phyloP scores from a whole-genome alignment of 495 filamentous ascomycete species.

The Podospora pseudopauciseta region DNA sequence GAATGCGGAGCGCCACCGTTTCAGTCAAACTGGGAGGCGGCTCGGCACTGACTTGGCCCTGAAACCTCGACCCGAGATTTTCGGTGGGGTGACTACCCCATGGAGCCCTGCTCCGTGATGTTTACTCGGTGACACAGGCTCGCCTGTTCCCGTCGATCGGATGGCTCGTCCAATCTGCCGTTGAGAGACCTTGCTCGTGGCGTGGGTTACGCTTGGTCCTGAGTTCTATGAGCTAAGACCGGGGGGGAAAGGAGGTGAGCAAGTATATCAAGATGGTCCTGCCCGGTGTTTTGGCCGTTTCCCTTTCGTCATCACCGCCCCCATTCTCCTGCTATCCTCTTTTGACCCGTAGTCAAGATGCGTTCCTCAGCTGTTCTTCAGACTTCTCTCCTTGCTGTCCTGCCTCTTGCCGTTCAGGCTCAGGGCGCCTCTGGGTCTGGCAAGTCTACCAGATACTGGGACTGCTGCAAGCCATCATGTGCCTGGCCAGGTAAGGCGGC shows the following conservation, averaged over 20 bases:
- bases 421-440: conserved; percentile 24
- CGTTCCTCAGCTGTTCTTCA: conserved; percentile 23
- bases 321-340: not conserved
- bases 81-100: conserved; percentile 3
- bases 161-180: conserved; percentile 1
- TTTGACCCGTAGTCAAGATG: conserved; percentile 17
- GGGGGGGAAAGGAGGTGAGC: not conserved
- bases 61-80: conserved; percentile 3
- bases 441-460: conserved; percentile 46
- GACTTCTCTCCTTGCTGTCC: conserved; percentile 22
- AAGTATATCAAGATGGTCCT: conserved; percentile 6
- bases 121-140: conserved; percentile 15
- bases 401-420: conserved; percentile 24
- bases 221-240: not conserved
- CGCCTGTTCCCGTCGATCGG: not conserved
- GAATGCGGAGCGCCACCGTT: conserved; percentile 17
- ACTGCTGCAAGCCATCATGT: conserved; percentile 61
- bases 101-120: conserved; percentile 11
- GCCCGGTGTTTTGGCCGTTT: not conserved
- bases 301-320: not conserved
- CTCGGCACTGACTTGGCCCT: not conserved
- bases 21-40: conserved; percentile 5
- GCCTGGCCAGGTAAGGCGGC: conserved; percentile 53
- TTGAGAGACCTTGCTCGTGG: not conserved
- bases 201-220: not conserved